A percentile compares a stretch with the other conserved stretches of the same genome.
phyloP scores from a whole-genome alignment of 148 eudicot species.

The Cornus kousa region DNA sequence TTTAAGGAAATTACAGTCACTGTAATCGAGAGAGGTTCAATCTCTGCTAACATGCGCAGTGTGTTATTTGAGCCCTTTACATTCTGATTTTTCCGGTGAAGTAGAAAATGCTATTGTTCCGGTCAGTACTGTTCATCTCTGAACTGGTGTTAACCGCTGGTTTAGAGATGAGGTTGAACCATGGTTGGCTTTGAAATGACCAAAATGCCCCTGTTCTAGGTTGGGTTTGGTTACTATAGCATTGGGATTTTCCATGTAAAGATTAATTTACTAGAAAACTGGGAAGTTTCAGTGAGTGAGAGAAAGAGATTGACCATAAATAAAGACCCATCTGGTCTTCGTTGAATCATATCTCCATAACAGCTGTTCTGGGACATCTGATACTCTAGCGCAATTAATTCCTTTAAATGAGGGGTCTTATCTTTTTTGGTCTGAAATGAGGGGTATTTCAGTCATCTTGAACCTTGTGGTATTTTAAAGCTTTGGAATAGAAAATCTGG shows the following conservation, averaged over 20 bases:
- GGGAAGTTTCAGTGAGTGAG: not conserved
- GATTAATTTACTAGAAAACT: not conserved
- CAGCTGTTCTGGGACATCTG: slow-evolving; percentile 1
- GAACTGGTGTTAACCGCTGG: not conserved
- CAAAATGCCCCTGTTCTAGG: slow-evolving; percentile 12
- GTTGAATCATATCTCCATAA: not conserved
- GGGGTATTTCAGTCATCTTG: not conserved
- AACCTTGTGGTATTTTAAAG: too few relatives aligned
- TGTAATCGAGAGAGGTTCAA: not conserved
- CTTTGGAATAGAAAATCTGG: not conserved
- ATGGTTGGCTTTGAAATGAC: slow-evolving; percentile 13
- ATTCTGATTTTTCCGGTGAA: slow-evolving; percentile 5
- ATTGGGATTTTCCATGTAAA: not conserved
- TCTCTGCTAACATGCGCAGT: not conserved
- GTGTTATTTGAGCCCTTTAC: slow-evolving; percentile 7
- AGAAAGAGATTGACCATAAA: not conserved
- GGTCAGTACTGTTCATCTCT: too few relatives aligned
- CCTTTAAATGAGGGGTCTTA: not conserved
- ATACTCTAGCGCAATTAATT: not conserved
- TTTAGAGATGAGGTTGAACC: not conserved
- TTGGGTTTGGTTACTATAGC: not conserved
- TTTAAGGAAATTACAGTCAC: not conserved
- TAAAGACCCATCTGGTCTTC: not conserved
- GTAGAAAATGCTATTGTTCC: slow-evolving; percentile 1
- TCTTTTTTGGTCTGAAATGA: not conserved